phyloP scores from a whole-genome alignment of 169 alveolate genomes.

The Cryptosporidium ubiquitum region DNA sequence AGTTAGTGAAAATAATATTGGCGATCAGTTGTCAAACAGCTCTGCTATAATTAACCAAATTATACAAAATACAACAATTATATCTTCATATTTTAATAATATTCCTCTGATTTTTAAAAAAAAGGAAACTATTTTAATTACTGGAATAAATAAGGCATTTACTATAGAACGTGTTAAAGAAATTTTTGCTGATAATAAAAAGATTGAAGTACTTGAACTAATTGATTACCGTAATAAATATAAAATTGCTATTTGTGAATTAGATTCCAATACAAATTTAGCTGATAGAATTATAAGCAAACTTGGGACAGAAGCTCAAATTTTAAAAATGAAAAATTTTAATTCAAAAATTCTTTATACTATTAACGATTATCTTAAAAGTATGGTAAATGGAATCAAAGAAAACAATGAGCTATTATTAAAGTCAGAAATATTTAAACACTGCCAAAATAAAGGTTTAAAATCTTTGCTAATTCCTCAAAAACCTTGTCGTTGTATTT shows the following conservation, averaged over 20 bases:
- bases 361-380: slow-evolving; percentile 8
- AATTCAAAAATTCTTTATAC: slow-evolving; percentile 3
- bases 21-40: not conserved
- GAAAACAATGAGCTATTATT: not conserved
- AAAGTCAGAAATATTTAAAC: not conserved
- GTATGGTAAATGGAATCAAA: not conserved
- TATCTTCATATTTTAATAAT: slow-evolving; percentile 38
- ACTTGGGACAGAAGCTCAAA: not conserved
- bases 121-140: slow-evolving; percentile 24
- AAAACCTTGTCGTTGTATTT: slow-evolving; percentile 61
- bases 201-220: slow-evolving; percentile 26
- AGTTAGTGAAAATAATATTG: not conserved
- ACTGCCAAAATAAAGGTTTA: not conserved
- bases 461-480: slow-evolving; percentile 15
- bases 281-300: not conserved
- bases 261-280: not conserved
- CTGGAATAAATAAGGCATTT: slow-evolving; percentile 1
- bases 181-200: not conserved
- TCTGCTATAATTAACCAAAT: not conserved
- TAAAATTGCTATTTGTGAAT: slow-evolving; percentile 43
- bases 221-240: slow-evolving; percentile 5
- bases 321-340: slow-evolving; percentile 9
- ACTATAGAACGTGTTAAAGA: not conserved
- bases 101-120: slow-evolving; percentile 26
- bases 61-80: slow-evolving; percentile 13